Base-by-base conservation (phyloP, 148 eudicot species). In the Heliamphora exappendiculata region DNA sequence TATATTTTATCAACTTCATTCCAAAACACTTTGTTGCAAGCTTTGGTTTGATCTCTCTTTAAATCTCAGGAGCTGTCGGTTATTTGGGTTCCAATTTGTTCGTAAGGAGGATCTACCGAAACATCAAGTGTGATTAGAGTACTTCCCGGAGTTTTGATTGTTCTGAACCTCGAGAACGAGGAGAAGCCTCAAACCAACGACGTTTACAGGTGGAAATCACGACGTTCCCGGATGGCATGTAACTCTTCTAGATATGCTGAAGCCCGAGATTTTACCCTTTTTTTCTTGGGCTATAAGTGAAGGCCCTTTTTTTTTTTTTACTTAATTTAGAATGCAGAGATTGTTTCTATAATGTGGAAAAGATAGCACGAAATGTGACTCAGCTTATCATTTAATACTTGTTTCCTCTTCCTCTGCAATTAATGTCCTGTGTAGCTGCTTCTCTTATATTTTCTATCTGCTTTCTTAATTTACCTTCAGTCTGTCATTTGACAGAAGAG, bases 41-140 rank as follows among this genome's bases (percentile, higher is more conserved):
- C 74, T 77, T 59, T 33, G 42, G 41, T 4, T 41, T 4, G 16
- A 28, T 4, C 45, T 70, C 20, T 45, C 11, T 31, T 45, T 22
- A 36, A 50, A 50, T 73, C 75, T 44, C 85, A 85, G 87, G 87
- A 13, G 87, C 87, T 73, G 87, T 85, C 74, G 87, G 87, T 68
- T 77, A 73, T 55, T 63, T 85, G 77, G 87, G 87, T 13, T 85
- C 87, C 24, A 85, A 82, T 79, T 79, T 85, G 39, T 85, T 85
- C 28, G 87, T 85, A 39, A 81, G 87, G 75, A 81, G 87, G 75
- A 84, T 84, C 47, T 84, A 84, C 76, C 50, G 82, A 44, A 85
- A 85, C 76, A 85, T 85, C 81, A 85, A 85, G 76, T 85, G 87
- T 37, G 87, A 85, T 73, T 85, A 85, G 82, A 55, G 53, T 64